Evolutionary conservation across 305 asterid species (phyloP).

Genomic region (Salvia sclarea): DNA sequence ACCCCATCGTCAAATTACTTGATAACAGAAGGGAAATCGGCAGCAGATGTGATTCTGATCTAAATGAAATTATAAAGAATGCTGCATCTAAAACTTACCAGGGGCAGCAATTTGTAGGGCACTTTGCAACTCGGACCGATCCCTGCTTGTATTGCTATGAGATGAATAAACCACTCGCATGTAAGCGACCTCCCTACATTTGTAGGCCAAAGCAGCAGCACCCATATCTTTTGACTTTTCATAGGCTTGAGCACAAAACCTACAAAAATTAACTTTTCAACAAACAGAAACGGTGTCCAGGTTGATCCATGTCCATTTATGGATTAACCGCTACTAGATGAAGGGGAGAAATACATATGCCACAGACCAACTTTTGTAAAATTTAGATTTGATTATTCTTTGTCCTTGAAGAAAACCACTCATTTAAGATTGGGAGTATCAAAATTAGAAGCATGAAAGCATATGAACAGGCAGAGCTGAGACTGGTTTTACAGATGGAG

Average conservation of each 20-base stretch:
- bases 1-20: background rate
- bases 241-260: constrained; percentile 93
- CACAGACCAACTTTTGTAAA: background rate
- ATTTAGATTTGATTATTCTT: constrained; percentile 5
- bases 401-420: constrained; percentile 15
- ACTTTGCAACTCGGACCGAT: constrained; percentile 64
- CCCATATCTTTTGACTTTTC: constrained; percentile 89
- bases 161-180: constrained; percentile 82
- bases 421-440: constrained; percentile 2
- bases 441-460: constrained; percentile 9
- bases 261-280: constrained; percentile 38
- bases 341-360: constrained; percentile 22
- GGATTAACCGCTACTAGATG: constrained; percentile 19
- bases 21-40: constrained; percentile 7
- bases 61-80: constrained; percentile 23
- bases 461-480: constrained; percentile 19
- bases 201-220: constrained; percentile 95
- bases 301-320: constrained; percentile 24
- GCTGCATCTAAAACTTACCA: constrained; percentile 47
- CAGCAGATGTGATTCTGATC: constrained; percentile 11
- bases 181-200: constrained; percentile 89
- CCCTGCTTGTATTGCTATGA: constrained; percentile 61
- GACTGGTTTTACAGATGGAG: constrained; percentile 6
- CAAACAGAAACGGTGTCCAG: constrained; percentile 33
- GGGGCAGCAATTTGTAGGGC: constrained; percentile 74